Evolutionary conservation across 1,284 basidiomycete species (phyloP).

Genomic region (Cystobasidium pallidum): DNA sequence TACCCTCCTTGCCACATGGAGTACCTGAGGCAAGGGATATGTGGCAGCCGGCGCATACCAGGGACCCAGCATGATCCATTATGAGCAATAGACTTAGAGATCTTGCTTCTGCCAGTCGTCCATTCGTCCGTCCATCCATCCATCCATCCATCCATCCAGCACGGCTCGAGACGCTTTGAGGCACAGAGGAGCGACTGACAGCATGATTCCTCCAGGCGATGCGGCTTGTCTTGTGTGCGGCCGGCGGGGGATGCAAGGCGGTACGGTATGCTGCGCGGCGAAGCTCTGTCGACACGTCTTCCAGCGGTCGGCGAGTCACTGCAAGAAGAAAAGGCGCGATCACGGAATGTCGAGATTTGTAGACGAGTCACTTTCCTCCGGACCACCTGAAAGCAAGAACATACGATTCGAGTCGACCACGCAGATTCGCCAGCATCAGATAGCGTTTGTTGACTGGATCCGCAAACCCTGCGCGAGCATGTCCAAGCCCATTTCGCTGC

Average conservation of each 20-base stretch:
- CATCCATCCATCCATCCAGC: not conserved
- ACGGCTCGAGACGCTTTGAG: not conserved
- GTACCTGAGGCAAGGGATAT: no score
- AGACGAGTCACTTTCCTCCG: no score
- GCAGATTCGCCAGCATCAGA: not conserved
- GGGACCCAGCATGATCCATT: no score
- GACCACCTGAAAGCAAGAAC: no score
- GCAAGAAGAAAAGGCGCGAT: conserved; percentile 3
- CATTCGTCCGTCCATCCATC: not conserved
- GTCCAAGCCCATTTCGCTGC: conserved; percentile 43
- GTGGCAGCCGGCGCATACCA: no score
- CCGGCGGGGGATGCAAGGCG: no score
- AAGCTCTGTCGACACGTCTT: no score
- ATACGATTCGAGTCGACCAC: not conserved
- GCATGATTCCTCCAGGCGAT: not conserved
- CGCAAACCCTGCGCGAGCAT: not conserved
- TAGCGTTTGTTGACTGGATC: not conserved
- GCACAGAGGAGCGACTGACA: not conserved
- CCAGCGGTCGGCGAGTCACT: not conserved
- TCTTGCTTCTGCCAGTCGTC: no score
- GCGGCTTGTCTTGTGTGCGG: not conserved
- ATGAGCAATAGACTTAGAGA: no score
- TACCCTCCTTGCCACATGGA: not conserved
- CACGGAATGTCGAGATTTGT: not conserved
- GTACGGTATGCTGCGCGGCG: no score